These are phyloP conservation scores for apple (Malus domestica) DNA, from an alignment of 306 rosid genomes.

Conservation along the genomic window DNA sequence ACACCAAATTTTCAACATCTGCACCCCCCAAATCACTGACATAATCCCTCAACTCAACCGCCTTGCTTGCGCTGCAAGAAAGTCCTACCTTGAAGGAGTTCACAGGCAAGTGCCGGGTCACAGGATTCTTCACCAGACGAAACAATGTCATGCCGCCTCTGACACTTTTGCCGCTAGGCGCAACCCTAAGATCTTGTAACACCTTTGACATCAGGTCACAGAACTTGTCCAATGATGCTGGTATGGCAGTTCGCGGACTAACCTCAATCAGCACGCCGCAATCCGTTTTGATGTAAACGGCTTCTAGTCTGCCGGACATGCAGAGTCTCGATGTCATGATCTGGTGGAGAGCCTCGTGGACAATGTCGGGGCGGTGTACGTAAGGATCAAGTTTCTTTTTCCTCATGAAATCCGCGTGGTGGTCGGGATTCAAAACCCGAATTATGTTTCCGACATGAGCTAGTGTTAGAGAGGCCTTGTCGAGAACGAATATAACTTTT, in stretches of 20 bases:
- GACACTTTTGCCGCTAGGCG: conserved; percentile 2
- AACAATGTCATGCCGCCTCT: neutral
- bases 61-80: neutral
- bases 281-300: conserved; percentile 5
- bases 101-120: conserved; percentile 4
- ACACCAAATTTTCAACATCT: neutral
- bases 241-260: neutral
- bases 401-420: neutral
- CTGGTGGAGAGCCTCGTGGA: neutral
- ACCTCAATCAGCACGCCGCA: neutral
- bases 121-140: conserved; percentile 5
- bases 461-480: neutral
- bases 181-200: neutral
- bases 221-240: conserved; percentile 6
- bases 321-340: neutral
- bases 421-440: neutral
- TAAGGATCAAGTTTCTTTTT: neutral
- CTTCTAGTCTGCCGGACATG: conserved; percentile 3
- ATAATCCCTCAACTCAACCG: neutral
- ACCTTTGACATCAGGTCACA: conserved; percentile 10
- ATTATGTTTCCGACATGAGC: neutral
- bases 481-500: neutral
- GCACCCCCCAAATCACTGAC: neutral
- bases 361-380: conserved; percentile 9
- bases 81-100: conserved; percentile 10